phyloP scores from a whole-genome alignment of 495 filamentous ascomycete species.

The Podospora fimiseda region DNA sequence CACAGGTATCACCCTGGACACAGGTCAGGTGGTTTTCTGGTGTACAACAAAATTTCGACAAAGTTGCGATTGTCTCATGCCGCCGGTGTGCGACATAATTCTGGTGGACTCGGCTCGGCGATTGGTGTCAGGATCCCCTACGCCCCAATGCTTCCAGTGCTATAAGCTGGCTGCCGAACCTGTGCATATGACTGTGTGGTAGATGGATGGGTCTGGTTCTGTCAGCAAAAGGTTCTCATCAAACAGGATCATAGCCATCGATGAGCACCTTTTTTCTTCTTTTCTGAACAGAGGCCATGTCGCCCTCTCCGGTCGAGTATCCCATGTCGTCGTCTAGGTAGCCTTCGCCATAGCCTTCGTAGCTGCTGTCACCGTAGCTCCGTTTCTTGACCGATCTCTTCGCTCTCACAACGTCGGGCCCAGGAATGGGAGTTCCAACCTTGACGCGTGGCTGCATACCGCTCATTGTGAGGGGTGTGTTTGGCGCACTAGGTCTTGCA shows the following conservation, averaged over 20 bases:
- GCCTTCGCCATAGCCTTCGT: constrained; percentile 52
- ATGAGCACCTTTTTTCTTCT: constrained; percentile 51
- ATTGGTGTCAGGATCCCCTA: constrained; percentile 7
- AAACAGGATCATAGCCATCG: constrained; percentile 20
- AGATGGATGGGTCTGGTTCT: constrained; percentile 23
- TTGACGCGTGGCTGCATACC: constrained; percentile 20
- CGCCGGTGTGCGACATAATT: not conserved
- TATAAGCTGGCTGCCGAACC: constrained; percentile 34
- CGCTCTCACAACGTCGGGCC: constrained; percentile 18
- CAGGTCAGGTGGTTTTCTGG: constrained; percentile 19
- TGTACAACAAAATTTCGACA: not conserved
- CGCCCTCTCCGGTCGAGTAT: constrained; percentile 40
- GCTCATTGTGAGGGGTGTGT: constrained; percentile 32
- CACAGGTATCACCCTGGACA: constrained; percentile 36
- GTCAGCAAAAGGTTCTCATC: constrained; percentile 24
- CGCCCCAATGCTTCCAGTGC: constrained; percentile 36
- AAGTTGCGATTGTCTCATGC: not conserved
- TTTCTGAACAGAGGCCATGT: constrained; percentile 41
- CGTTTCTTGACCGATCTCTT: constrained; percentile 46
- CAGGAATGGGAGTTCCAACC: constrained; percentile 17
- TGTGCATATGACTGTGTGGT: constrained; percentile 22
- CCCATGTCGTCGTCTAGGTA: constrained; percentile 45
- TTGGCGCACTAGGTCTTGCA: constrained; percentile 37
- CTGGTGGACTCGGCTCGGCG: constrained; percentile 1
- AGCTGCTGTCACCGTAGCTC: constrained; percentile 49